Evolutionary conservation across 2,329 filamentous ascomycete species (phyloP), one percentile per base, ranked within the genome.

Genomic region (Xylaria sp.): DNA sequence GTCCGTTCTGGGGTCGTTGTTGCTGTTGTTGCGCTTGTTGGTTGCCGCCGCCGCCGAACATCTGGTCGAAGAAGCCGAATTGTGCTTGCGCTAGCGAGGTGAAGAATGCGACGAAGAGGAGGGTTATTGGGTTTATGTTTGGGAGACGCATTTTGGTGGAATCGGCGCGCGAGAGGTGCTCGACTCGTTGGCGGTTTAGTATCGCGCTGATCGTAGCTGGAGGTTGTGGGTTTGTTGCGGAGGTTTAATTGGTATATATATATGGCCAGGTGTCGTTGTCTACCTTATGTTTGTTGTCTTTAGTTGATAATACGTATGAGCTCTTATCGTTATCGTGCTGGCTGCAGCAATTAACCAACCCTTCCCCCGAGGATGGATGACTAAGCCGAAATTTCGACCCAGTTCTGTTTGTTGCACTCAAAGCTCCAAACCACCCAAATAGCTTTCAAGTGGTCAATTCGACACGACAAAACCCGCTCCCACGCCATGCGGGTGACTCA

Each of bases 1-100:
- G 88, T 33, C 92, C 93, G 79, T 97, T 96, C 76, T 93, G 91
- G 31, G 90, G 85, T 65, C 88, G 87, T 54, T 83, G 79, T 57
- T 87, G 81, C 72, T 89, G 86, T 66, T 88, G 84, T 13, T 84
- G 70, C 82, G 82, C 68, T 85, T 85, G 73, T n/a, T 48, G 53
- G 42, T 20, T 17, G 6, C 42, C n/a, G 49, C 49, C 49, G 49
- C 88, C 88, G 74, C 89, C 87, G 80, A 99, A 98, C 93, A 98
- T 97, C 76, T 98, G 93, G 80, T 97, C 94, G 82, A 98, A 99
- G 87, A 99, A 97, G 78, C 93, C 92, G 80, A 98, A 98, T 82
- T 98, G 95, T 11, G 93, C 93, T 66, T 87, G 83, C 4, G 86
- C 60, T 4, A 65, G 89, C 17, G 83, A 75, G 38, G 88, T 81